Conservation (phyloP, 2,329 filamentous ascomycete species). For the Cryoendolithus antarcticus region DNA sequence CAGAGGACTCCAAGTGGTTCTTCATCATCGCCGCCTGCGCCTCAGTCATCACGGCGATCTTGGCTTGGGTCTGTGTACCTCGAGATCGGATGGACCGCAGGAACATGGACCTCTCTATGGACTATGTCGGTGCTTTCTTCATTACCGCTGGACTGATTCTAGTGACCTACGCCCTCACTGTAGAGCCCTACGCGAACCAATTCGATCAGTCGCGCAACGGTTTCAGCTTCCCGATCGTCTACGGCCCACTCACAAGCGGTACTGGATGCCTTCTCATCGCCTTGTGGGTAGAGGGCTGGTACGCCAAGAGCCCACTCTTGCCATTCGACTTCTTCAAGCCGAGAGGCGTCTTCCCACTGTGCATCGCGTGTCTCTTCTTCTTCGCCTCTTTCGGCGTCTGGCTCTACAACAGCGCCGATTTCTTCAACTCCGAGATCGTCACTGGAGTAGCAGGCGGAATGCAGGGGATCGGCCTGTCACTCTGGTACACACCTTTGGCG, state of each 20-base stretch:
- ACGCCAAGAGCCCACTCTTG: constrained; percentile 21
- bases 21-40: constrained; percentile 23
- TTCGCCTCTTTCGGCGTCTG: constrained; percentile 24
- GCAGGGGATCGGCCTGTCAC: constrained; percentile 18
- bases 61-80: constrained; percentile 22
- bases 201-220: constrained; percentile 8
- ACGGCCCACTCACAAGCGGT: constrained; percentile 19
- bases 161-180: constrained; percentile 22
- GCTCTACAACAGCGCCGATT: constrained; percentile 21
- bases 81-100: constrained; percentile 20
- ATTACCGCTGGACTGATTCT: constrained; percentile 24
- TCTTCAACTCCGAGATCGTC: constrained; percentile 4
- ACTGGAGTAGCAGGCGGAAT: constrained; percentile 9
- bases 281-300: constrained; percentile 23
- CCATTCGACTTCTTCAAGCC: constrained; percentile 25
- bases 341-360: constrained; percentile 19
- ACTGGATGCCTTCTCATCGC: constrained; percentile 15
- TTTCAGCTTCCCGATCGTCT: constrained; percentile 17
- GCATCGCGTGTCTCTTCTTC: constrained; percentile 24
- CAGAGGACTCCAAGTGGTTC: constrained; percentile 19
- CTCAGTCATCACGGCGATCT: constrained; percentile 16
- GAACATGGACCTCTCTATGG: constrained; percentile 23
- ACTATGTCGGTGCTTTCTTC: constrained; percentile 23
- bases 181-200: constrained; percentile 17
- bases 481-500: constrained; percentile 25